Evolutionary conservation across 257 asterid genomes (phyloP).

Genomic region (Ajuga chamaepitys): DNA sequence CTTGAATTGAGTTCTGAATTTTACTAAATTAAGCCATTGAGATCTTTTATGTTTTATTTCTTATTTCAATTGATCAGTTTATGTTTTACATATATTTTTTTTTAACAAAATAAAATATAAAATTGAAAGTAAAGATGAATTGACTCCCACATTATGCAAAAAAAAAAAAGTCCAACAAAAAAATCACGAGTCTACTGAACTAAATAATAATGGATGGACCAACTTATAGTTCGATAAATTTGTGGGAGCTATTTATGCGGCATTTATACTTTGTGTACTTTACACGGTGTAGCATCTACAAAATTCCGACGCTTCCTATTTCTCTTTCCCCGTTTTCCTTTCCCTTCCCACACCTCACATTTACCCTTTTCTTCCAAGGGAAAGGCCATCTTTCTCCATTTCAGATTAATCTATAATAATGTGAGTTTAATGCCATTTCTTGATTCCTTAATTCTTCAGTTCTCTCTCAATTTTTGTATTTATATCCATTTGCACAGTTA

Average conservation of each 20-base stretch:
- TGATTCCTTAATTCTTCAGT: background rate
- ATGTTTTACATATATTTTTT: too few species aligned
- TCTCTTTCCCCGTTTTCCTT: background rate
- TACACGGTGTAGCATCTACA: too few species aligned
- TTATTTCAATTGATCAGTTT: too few species aligned
- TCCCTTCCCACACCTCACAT: conserved; percentile 13
- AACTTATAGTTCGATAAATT: conserved; percentile 33
- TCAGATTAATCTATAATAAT: conserved; percentile 7
- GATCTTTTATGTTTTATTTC: too few species aligned
- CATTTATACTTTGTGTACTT: background rate
- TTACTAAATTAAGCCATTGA: too few species aligned
- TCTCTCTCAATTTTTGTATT: background rate
- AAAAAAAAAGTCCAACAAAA: conserved; percentile 7
- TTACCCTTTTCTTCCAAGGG: conserved; percentile 1
- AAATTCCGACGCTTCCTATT: background rate
- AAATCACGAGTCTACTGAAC: background rate
- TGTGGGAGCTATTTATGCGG: conserved; percentile 29
- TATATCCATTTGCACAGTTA: background rate
- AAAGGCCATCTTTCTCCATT: conserved; percentile 17
- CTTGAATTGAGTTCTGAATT: too few species aligned
- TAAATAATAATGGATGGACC: conserved; percentile 19
- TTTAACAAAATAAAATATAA: too few species aligned
- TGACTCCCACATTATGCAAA: too few species aligned
- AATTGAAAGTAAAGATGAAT: too few species aligned
- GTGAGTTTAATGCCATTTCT: conserved; percentile 7